Evolutionary conservation across 768 basidiomycete genomes (phyloP).

Genomic region (Leccinum truebloodii): DNA sequence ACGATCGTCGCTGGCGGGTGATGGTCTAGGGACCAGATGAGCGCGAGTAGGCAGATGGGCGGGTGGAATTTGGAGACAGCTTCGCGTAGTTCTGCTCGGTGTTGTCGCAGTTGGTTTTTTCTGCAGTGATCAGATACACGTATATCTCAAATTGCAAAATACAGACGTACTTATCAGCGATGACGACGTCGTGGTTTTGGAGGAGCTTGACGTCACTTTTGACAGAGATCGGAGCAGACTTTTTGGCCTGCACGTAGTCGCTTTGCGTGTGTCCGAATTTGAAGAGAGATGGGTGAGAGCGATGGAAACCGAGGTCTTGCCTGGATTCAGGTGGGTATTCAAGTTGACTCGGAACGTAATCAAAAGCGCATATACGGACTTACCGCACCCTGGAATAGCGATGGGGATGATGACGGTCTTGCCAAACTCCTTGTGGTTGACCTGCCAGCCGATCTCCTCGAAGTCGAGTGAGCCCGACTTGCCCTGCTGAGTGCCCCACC

Average conservation of each 20-base stretch:
- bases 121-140: slow-evolving; percentile 37
- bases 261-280: slow-evolving; percentile 91
- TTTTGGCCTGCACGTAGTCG: slow-evolving; percentile 84
- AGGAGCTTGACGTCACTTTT: slow-evolving; percentile 69
- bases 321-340: slow-evolving; percentile 37
- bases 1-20: slow-evolving; percentile 61
- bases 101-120: slow-evolving; percentile 87
- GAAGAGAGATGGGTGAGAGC: slow-evolving; percentile 75
- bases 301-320: slow-evolving; percentile 85
- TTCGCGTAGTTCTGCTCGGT: slow-evolving; percentile 70
- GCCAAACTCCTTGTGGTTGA: slow-evolving; percentile 38
- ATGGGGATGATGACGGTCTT: slow-evolving; percentile 88
- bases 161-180: slow-evolving; percentile 81
- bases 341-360: neutral
- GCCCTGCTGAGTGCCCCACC: slow-evolving; percentile 56
- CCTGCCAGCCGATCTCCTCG: slow-evolving; percentile 12
- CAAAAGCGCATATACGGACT: slow-evolving; percentile 25
- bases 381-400: slow-evolving; percentile 92
- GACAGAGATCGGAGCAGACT: slow-evolving; percentile 66
- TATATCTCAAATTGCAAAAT: neutral
- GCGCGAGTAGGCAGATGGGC: slow-evolving; percentile 74
- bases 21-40: slow-evolving; percentile 69
- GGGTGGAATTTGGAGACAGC: slow-evolving; percentile 45
- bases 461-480: slow-evolving; percentile 33
- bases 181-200: slow-evolving; percentile 70